phyloP scores from a whole-genome alignment of 176 grass and related monocot genomes.

The Aegilops sharonensis region DNA sequence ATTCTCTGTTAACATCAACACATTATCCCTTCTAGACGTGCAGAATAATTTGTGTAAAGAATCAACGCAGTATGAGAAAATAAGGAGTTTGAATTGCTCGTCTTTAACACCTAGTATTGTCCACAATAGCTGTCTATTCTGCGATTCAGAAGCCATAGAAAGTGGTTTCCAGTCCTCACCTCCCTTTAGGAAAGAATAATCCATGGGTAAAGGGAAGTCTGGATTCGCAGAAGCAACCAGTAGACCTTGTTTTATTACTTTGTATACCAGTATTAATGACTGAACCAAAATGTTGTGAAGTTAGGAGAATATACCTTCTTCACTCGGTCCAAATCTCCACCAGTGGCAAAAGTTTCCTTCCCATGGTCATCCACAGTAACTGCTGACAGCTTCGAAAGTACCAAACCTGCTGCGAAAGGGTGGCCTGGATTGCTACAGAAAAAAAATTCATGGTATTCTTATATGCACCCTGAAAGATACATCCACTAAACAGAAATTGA shows the following conservation, averaged over 20 bases:
- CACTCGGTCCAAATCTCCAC: constrained; percentile 79
- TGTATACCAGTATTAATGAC: constrained; percentile 17
- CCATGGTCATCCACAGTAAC: constrained; percentile 87
- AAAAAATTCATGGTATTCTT: constrained; percentile 36
- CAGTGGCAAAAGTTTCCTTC: constrained; percentile 92
- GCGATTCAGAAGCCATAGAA: not conserved
- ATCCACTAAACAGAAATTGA: constrained; percentile 26
- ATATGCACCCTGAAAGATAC: constrained; percentile 23
- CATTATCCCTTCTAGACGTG: constrained; percentile 4
- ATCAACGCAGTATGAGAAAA: not conserved
- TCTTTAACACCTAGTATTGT: constrained; percentile 8
- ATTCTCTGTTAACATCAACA: constrained; percentile 16
- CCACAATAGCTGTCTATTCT: constrained; percentile 1
- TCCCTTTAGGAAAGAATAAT: constrained; percentile 8
- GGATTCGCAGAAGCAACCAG: constrained; percentile 16
- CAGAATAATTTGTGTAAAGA: constrained; percentile 19
- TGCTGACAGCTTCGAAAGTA: constrained; percentile 82
- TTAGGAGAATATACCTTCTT: constrained; percentile 57
- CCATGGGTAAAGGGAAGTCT: not conserved
- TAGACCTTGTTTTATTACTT: constrained; percentile 4
- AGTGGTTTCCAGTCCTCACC: constrained; percentile 5
- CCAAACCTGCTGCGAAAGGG: constrained; percentile 84
- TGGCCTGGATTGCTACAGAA: constrained; percentile 94
- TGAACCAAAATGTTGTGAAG: not conserved
- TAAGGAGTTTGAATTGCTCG: constrained; percentile 4